Evolutionary conservation across 768 basidiomycete species (phyloP).

Genomic region (Xerocomellus dryophilus): DNA sequence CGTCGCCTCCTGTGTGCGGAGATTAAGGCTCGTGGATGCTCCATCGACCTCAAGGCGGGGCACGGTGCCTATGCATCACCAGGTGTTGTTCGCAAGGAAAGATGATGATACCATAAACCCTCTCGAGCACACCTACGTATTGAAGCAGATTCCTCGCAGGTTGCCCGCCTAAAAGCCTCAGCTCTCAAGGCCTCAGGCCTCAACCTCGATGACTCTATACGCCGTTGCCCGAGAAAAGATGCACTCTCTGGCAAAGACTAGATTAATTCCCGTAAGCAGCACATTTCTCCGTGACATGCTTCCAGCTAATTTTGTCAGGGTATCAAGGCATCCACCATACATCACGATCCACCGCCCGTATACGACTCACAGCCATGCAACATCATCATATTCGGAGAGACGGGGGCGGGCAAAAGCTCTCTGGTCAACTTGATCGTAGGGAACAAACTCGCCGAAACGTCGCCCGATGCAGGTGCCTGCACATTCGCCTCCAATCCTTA

Average conservation of each 20-base stretch:
- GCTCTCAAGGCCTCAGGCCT: neutral
- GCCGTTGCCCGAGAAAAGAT: conserved; percentile 4
- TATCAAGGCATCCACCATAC: conserved; percentile 4
- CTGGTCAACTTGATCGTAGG: conserved; percentile 41
- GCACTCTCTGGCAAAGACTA: neutral
- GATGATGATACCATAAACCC: conserved; percentile 17
- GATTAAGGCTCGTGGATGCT: conserved; percentile 4
- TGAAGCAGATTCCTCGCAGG: neutral
- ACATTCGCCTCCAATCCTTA: conserved; percentile 34
- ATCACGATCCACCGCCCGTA: conserved; percentile 8
- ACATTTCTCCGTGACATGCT: neutral
- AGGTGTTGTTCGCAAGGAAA: conserved; percentile 4
- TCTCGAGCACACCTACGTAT: neutral
- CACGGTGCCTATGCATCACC: conserved; percentile 1
- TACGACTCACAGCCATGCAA: conserved; percentile 19
- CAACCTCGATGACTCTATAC: conserved; percentile 1
- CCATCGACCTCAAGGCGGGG: neutral
- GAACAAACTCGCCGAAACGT: conserved; percentile 25
- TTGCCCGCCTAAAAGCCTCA: neutral
- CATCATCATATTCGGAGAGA: conserved; percentile 29
- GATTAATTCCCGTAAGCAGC: conserved; percentile 10
- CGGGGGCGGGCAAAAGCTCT: conserved; percentile 38
- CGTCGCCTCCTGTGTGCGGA: conserved; percentile 6
- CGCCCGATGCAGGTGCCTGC: conserved; percentile 32
- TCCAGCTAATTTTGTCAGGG: conserved; percentile 1